Base-by-base conservation (phyloP, 352 stramenopile genomes). In the Stramenopiles sp. region DNA sequence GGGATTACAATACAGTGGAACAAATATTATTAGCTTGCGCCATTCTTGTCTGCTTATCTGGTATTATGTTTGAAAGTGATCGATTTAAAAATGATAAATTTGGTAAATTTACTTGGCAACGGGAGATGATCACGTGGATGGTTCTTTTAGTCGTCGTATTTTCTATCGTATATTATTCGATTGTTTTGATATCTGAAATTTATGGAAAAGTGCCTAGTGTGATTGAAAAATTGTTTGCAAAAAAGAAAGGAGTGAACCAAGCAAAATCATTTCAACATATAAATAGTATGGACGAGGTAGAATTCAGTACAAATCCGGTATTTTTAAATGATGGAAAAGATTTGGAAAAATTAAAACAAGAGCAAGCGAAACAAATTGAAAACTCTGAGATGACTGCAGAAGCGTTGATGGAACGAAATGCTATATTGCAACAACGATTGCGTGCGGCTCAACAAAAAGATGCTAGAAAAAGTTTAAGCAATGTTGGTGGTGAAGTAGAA, bases 1-100 rank as follows among this genome's bases (percentile, higher is more conserved):
- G 86, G 87, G 86, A 92, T 33, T 88, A 92, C 84, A 92, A 91
- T 79, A 90, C 87, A 0, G 86, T 92, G 6, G 88, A 92, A 77
- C 85, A 86, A 0, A 86, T 85, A 63, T 81, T 92, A 13, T 83
- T 92, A 7, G 90, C 90, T 43, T 90, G 86, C 63, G 86, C 87
- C 31, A 88, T 86, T 31, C 82, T 92, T 31, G 79, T 84, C 53
- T 79, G 63, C 78, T 78, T 84, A 29, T 43, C 69, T 6, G 81
- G 76, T n/a, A 74, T 84, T 31, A 6, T 84, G 33, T 81, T 84
- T 0, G n/a, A 82, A 53, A 80, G 78, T 1, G 76, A 79, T 30
- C 79, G 73, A 1, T 82, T 83, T 27, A 30, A 82, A 27, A 78
- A 69, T 27, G 53, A 69, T 69, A 69, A 69, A 69, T 69, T 27